Conservation (phyloP, 768 basidiomycete genomes). For the Serendipita sp. region DNA sequence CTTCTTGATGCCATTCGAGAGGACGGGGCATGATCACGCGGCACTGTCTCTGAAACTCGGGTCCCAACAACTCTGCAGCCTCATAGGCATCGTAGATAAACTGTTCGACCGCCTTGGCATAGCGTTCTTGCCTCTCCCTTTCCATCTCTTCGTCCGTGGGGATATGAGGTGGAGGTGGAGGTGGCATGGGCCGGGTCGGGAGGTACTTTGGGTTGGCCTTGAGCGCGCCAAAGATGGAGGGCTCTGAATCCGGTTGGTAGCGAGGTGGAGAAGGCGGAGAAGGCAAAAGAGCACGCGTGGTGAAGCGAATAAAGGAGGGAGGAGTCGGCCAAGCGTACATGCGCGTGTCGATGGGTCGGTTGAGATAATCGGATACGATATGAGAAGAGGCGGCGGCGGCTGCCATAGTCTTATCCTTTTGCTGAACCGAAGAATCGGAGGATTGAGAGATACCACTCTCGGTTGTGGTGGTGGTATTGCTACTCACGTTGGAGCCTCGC, state of each 20-base stretch:
- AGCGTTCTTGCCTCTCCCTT: neutral
- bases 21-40: neutral
- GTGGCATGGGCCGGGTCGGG: neutral
- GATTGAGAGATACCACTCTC: neutral
- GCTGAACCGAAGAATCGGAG: neutral
- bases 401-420: neutral
- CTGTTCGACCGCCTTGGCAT: neutral
- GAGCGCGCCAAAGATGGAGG: neutral
- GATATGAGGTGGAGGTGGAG: neutral
- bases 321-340: conserved; percentile 2
- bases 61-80: neutral
- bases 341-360: neutral
- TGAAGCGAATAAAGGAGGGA: neutral
- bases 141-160: neutral
- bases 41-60: neutral
- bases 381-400: neutral
- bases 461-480: neutral
- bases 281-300: neutral
- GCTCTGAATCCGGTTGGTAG: neutral
- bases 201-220: neutral
- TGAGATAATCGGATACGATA: neutral
- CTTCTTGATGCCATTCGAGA: neutral
- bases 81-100: neutral
- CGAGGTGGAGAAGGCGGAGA: neutral
- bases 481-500: neutral